Evolutionary conservation across 2,329 filamentous ascomycete genomes (phyloP).

Genomic region (Exophiala mesophila): DNA sequence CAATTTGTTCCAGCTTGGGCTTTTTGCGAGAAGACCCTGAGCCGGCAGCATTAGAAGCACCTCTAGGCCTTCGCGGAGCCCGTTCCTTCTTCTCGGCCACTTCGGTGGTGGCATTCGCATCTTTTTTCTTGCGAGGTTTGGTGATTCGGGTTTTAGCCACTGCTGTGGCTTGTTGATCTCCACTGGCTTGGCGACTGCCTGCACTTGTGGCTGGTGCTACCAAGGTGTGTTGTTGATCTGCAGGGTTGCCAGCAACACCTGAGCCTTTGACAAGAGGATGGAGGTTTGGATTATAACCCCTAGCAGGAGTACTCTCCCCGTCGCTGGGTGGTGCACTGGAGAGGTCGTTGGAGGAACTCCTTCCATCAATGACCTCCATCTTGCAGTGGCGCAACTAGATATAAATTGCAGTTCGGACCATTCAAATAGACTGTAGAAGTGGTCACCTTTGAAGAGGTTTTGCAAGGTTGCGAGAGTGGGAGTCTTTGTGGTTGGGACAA

Average conservation of each 20-base stretch:
- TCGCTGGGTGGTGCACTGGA: constrained; percentile 26
- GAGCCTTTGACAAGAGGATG: constrained; percentile 10
- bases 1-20: constrained; percentile 35
- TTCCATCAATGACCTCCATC: constrained; percentile 21
- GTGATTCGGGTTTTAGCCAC: constrained; percentile 18
- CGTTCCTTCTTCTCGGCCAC: constrained; percentile 29
- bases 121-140: constrained; percentile 35
- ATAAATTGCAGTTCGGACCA: constrained; percentile 2
- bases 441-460: no score
- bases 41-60: constrained; percentile 28
- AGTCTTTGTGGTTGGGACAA: no score
- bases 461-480: no score
- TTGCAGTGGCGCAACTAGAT: constrained; percentile 6
- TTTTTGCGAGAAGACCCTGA: constrained; percentile 46
- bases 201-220: constrained; percentile 22
- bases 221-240: constrained; percentile 16
- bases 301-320: constrained; percentile 19
- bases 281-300: constrained; percentile 7
- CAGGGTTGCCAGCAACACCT: constrained; percentile 15
- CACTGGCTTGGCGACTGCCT: constrained; percentile 30
- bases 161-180: constrained; percentile 17
- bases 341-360: constrained; percentile 27
- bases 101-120: constrained; percentile 25
- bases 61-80: constrained; percentile 20
- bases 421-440: no score